phyloP scores from a whole-genome alignment of 768 basidiomycete species.

The Scleroderma bovista region DNA sequence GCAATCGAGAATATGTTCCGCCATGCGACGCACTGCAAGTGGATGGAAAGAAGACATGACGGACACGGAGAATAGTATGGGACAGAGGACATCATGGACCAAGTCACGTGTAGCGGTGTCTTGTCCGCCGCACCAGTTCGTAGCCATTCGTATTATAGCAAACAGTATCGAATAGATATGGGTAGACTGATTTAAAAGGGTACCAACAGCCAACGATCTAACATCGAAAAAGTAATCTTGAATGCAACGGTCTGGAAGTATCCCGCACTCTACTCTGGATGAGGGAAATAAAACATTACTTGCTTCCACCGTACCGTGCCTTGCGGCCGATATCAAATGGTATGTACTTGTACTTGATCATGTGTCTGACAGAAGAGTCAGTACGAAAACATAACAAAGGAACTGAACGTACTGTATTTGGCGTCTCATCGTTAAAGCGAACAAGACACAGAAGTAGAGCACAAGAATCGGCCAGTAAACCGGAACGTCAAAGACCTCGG shows the following conservation, averaged over 20 bases:
- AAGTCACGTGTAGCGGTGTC: too few relatives aligned
- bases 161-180: neutral
- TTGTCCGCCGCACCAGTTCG: neutral
- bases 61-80: neutral
- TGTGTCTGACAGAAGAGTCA: slow-evolving; percentile 60
- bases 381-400: slow-evolving; percentile 6
- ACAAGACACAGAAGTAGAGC: slow-evolving; percentile 93
- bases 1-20: slow-evolving; percentile 34
- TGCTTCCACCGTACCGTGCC: slow-evolving; percentile 68
- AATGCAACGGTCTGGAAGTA: neutral
- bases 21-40: slow-evolving; percentile 35
- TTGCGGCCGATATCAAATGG: slow-evolving; percentile 96
- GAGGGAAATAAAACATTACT: slow-evolving; percentile 28
- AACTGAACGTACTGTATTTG: slow-evolving; percentile 80
- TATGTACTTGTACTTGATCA: slow-evolving; percentile 98
- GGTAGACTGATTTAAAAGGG: neutral
- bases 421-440: slow-evolving; percentile 90
- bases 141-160: neutral
- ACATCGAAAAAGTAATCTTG: too few relatives aligned
- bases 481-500: slow-evolving; percentile 87
- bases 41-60: slow-evolving; percentile 8
- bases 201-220: neutral
- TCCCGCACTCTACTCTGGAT: slow-evolving; percentile 2
- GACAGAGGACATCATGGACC: too few relatives aligned
- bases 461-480: slow-evolving; percentile 99